These are phyloP conservation scores for Vanderwaltozyma verrucispora DNA, from an alignment of 805 yeast genomes.

Conservation along the genomic window DNA sequence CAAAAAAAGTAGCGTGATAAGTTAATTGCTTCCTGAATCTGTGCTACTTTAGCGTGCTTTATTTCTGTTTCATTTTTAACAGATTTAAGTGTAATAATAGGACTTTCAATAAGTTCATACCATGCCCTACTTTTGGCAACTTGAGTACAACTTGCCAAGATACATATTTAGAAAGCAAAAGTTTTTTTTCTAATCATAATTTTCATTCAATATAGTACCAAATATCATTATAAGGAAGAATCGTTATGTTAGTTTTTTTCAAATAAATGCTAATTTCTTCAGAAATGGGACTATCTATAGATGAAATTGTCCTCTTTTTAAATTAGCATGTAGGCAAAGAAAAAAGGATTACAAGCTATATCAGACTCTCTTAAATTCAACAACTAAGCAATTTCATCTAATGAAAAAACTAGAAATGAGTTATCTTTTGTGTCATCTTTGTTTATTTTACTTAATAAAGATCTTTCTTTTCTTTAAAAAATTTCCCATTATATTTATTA, in stretches of 20 bases:
- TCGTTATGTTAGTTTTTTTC: slow-evolving; percentile 33
- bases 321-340: slow-evolving; percentile 47
- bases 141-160: slow-evolving; percentile 55
- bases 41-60: slow-evolving; percentile 61
- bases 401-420: slow-evolving; percentile 1
- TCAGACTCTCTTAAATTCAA: slow-evolving; percentile 77
- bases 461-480: slow-evolving; percentile 45
- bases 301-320: slow-evolving; percentile 41
- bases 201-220: slow-evolving; percentile 41
- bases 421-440: slow-evolving; percentile 27
- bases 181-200: slow-evolving; percentile 4
- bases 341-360: slow-evolving; percentile 77
- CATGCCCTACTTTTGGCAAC: slow-evolving; percentile 28
- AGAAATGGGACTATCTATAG: slow-evolving; percentile 38
- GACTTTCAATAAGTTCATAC: slow-evolving; percentile 39
- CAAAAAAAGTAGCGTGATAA: slow-evolving; percentile 67
- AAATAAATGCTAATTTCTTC: slow-evolving; percentile 32
- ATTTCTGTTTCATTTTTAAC: slow-evolving; percentile 66
- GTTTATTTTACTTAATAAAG: slow-evolving; percentile 32
- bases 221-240: slow-evolving; percentile 46
- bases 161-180: slow-evolving; percentile 44
- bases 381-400: slow-evolving; percentile 89
- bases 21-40: slow-evolving; percentile 74
- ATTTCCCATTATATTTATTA: slow-evolving; percentile 53
- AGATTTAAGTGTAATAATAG: slow-evolving; percentile 57